Evolutionary conservation across 2,329 filamentous ascomycete genomes (phyloP).

Genomic region (Endothia cerciana): DNA sequence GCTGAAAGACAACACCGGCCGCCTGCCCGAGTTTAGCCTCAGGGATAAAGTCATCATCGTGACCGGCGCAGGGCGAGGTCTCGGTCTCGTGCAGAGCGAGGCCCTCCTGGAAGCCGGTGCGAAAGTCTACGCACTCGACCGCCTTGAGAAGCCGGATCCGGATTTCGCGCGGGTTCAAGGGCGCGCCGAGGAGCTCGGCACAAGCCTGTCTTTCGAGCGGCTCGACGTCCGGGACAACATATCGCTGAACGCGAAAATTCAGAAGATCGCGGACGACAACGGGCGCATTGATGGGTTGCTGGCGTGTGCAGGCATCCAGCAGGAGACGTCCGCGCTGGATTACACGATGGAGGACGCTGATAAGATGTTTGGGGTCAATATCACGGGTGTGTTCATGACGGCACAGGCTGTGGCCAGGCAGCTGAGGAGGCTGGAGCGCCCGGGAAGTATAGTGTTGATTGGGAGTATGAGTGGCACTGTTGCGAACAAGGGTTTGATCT

Average conservation of each 20-base stretch:
- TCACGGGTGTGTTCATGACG: conserved; percentile 85
- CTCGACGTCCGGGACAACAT: conserved; percentile 78
- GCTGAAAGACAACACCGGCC: conserved; percentile 19
- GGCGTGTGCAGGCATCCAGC: conserved; percentile 72
- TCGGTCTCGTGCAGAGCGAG: conserved; percentile 78
- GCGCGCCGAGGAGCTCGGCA: conserved; percentile 67
- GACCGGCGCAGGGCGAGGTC: conserved; percentile 75
- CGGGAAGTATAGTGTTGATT: conserved; percentile 68
- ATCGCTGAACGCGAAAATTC: conserved; percentile 68
- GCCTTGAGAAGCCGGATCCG: conserved; percentile 57
- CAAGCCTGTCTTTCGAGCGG: conserved; percentile 72
- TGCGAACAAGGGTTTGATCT: conserved; percentile 64
- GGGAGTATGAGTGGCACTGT: conserved; percentile 72
- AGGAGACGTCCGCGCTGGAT: conserved; percentile 81
- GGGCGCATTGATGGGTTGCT: conserved; percentile 80
- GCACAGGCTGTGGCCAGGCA: conserved; percentile 86
- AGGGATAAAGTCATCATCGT: conserved; percentile 75
- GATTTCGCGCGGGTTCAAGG: conserved; percentile 68
- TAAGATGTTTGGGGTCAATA: conserved; percentile 81
- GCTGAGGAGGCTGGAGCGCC: conserved; percentile 61
- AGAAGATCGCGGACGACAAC: conserved; percentile 69
- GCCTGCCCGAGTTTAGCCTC: conserved; percentile 75
- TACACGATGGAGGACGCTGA: conserved; percentile 77
- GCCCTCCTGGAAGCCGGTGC: conserved; percentile 81
- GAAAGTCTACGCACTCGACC: conserved; percentile 67